Percentiles rank a stretch among this genome's conserved stretches.
Conservation (phyloP, 192 early-diverging fungal species). For the Coemansia sp. region DNA sequence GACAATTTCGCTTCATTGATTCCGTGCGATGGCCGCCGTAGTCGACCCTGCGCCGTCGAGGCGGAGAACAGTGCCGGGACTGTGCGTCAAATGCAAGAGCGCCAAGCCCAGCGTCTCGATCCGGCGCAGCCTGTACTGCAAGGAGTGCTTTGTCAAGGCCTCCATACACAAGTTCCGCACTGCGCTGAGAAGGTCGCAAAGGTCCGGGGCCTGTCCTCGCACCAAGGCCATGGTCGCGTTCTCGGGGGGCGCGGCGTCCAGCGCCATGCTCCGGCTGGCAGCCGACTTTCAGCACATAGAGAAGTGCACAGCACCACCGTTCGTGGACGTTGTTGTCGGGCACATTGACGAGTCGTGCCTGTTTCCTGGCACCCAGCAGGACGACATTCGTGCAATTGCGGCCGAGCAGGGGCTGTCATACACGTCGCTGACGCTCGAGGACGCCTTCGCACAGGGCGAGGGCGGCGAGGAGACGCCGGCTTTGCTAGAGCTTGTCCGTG, state of each 20-base stretch:
- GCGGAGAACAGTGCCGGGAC: slow-evolving; percentile 17
- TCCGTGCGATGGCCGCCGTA: background rate
- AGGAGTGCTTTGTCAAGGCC: slow-evolving; percentile 69
- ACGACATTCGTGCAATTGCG: slow-evolving; percentile 38
- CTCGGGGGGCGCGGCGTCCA: slow-evolving; percentile 82
- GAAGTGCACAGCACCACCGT: slow-evolving; percentile 53
- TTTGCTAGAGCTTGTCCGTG: slow-evolving; percentile 10
- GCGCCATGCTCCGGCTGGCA: slow-evolving; percentile 61
- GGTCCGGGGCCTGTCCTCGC: slow-evolving; percentile 18
- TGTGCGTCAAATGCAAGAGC: slow-evolving; percentile 77
- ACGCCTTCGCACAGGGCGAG: slow-evolving; percentile 49
- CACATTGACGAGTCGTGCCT: slow-evolving; percentile 71
- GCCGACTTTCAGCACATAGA: slow-evolving; percentile 54
- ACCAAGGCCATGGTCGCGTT: slow-evolving; percentile 71
- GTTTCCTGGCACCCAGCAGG: slow-evolving; percentile 38
- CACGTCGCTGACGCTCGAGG: slow-evolving; percentile 55
- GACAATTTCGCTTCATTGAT: too few relatives aligned
- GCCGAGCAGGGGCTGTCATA: slow-evolving; percentile 38
- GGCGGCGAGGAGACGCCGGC: background rate
- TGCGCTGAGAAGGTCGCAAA: slow-evolving; percentile 51
- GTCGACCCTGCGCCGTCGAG: background rate
- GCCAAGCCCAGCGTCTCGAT: slow-evolving; percentile 58
- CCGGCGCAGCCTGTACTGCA: slow-evolving; percentile 72
- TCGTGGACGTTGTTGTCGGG: slow-evolving; percentile 61
- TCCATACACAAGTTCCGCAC: slow-evolving; percentile 66